Evolutionary conservation across 768 basidiomycete species (phyloP), one percentile per base, ranked within the genome.

Genomic region (Mycena haematopus): DNA sequence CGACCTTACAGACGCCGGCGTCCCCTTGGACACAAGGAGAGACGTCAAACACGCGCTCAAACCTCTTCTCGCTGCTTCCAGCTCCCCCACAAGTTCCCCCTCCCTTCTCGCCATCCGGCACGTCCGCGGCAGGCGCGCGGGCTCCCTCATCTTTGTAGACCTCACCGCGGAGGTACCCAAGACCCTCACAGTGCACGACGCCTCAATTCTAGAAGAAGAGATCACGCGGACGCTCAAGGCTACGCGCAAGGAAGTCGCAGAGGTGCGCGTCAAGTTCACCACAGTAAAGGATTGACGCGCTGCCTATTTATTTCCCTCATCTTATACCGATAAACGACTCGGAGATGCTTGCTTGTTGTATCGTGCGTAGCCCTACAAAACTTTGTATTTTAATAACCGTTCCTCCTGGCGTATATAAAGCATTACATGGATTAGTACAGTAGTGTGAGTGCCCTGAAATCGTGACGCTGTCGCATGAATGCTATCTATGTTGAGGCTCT

Each of bases 1-100:
- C 19, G 94, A 97, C 71, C 79, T 97, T 60, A 90, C 91, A 0
- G 95, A 97, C 69, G 91, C 90, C 19, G 88, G 93, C 17, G 85
- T 94, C 29, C 86, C 92, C 1, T 72, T 74, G 9, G 72, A 74
- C 53, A 88, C 86, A 47, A 81, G 79, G 45, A 73, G 75, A 27
- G 79, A 81, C 17, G 81, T 95, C n/a, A 71, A 81, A 61, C 79
- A 75, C 56, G 79, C 85, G 2, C 77, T 95, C 33, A 76, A 83
- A 9, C 89, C 87, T 51, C 77, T 91, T 22, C 69, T 82, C 11
- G 69, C 76, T 10, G 66, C 74, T 25, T 73, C 77, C 36, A n/a
- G 73, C 58, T 71, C 65, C 40, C 67, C 68, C 40, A 22, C 45
- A 21, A 44, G 69, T 49, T 61, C 67, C 44, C 65, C 72, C 45